Evolutionary conservation across 169 alveolate genomes (phyloP).

Genomic region (Eimeria necatrix): DNA sequence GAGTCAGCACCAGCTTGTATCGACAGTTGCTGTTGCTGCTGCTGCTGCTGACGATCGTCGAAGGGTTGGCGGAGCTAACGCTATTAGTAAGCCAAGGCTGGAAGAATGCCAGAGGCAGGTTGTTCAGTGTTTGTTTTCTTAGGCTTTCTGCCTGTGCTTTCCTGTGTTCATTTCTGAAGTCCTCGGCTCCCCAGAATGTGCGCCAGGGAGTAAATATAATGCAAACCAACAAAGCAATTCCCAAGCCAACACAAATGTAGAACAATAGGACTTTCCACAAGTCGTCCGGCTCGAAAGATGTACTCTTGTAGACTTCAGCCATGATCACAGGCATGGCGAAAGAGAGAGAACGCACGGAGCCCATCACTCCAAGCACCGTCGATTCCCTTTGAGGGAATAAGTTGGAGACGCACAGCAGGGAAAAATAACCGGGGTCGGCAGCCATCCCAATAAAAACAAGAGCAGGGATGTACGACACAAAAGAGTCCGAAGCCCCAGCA

Average conservation of each 20-base stretch:
- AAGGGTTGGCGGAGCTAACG: background rate
- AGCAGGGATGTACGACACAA: constrained; percentile 43
- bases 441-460: constrained; percentile 73
- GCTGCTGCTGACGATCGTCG: background rate
- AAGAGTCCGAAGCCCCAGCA: constrained; percentile 40
- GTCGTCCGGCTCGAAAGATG: background rate
- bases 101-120: background rate
- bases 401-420: constrained; percentile 71
- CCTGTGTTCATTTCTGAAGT: background rate
- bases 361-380: constrained; percentile 64
- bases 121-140: background rate
- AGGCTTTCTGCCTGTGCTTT: background rate
- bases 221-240: background rate
- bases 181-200: constrained; percentile 21
- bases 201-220: constrained; percentile 33
- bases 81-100: background rate
- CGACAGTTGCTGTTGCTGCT: constrained; percentile 22
- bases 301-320: constrained; percentile 2
- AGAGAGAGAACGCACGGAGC: constrained; percentile 77
- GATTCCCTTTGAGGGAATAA: constrained; percentile 67
- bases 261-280: constrained; percentile 57
- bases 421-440: constrained; percentile 76
- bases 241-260: constrained; percentile 48
- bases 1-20: constrained; percentile 21
- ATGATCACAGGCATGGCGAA: constrained; percentile 79